Conservation (phyloP, 352 stramenopile genomes). For the Phytophthora macrochlamydospora region DNA sequence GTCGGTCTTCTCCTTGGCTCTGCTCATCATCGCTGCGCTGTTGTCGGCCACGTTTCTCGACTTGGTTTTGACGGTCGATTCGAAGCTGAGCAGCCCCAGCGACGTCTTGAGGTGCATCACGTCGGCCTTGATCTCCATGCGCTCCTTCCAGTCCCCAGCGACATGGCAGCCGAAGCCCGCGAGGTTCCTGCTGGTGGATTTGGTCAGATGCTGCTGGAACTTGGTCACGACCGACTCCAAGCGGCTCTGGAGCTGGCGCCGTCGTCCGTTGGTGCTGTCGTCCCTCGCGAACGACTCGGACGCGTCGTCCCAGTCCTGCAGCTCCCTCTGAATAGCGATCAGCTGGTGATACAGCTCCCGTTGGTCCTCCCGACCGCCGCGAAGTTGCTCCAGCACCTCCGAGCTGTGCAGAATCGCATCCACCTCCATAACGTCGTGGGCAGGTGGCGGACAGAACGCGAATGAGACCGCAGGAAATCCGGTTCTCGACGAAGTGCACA, state of each 20-base stretch:
- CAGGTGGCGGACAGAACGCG: background rate
- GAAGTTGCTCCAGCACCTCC: background rate
- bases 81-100: background rate
- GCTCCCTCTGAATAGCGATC: background rate
- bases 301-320: background rate
- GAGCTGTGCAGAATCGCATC: background rate
- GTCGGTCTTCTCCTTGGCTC: background rate
- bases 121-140: background rate
- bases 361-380: background rate
- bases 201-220: background rate
- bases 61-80: background rate
- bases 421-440: background rate
- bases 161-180: background rate
- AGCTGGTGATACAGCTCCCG: background rate
- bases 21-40: background rate
- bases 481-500: background rate
- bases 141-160: background rate
- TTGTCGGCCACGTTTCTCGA: background rate
- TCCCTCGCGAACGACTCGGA: background rate
- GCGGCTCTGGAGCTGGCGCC: background rate
- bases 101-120: conserved; percentile 2
- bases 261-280: background rate
- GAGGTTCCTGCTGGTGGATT: background rate
- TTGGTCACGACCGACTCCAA: background rate
- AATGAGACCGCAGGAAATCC: background rate